Evolutionary conservation across 495 filamentous ascomycete genomes (phyloP).

Genomic region (Stereocaulon alpinum): DNA sequence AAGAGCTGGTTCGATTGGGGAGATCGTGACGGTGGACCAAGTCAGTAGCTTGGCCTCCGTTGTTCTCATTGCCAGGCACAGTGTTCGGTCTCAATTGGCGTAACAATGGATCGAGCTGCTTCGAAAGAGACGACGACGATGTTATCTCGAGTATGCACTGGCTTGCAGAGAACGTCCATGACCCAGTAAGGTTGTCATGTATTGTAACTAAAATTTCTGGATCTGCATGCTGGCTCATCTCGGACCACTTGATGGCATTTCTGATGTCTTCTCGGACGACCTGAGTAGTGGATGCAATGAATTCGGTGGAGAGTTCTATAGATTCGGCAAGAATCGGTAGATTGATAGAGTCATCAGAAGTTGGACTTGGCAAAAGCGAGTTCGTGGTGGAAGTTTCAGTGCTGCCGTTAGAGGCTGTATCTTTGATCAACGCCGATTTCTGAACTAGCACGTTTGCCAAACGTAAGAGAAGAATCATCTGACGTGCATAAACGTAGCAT

Average conservation of each 20-base stretch:
- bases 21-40: slow-evolving; percentile 18
- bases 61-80: slow-evolving; percentile 23
- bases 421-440: not conserved
- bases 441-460: slow-evolving; percentile 55
- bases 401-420: not conserved
- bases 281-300: slow-evolving; percentile 66
- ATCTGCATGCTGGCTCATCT: slow-evolving; percentile 14
- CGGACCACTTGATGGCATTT: slow-evolving; percentile 15
- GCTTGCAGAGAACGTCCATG: slow-evolving; percentile 72
- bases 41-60: slow-evolving; percentile 19
- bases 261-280: slow-evolving; percentile 67
- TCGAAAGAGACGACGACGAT: slow-evolving; percentile 47
- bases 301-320: slow-evolving; percentile 65
- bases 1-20: slow-evolving; percentile 37
- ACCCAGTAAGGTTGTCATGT: slow-evolving; percentile 58
- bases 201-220: slow-evolving; percentile 9
- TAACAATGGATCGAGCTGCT: slow-evolving; percentile 16
- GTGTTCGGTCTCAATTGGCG: slow-evolving; percentile 19
- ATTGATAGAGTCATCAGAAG: slow-evolving; percentile 55
- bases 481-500: slow-evolving; percentile 86
- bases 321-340: slow-evolving; percentile 68
- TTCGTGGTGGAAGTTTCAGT: not conserved
- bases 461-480: slow-evolving; percentile 72
- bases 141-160: slow-evolving; percentile 72
- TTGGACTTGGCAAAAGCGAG: not conserved